phyloP scores from a whole-genome alignment of 768 basidiomycete genomes.

The Leccinum arenicola region DNA sequence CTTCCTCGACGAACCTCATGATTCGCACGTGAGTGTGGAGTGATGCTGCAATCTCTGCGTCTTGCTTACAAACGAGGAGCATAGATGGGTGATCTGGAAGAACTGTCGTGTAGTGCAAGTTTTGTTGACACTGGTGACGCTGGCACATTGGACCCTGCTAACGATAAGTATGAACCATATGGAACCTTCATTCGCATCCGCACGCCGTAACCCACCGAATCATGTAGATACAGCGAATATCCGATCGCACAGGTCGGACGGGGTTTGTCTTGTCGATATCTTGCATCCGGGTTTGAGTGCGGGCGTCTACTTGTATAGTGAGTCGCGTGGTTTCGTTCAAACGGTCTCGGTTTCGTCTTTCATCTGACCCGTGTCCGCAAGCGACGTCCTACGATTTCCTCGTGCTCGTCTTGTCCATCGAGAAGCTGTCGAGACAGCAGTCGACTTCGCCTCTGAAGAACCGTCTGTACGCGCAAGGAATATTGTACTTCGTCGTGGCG shows the following conservation, averaged over 20 bases:
- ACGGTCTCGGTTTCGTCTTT: background rate
- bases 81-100: constrained; percentile 31
- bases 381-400: constrained; percentile 22
- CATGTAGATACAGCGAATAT: constrained; percentile 15
- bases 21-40: constrained; percentile 25
- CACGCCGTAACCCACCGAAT: background rate
- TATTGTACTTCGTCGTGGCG: constrained; percentile 20
- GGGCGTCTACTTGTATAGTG: constrained; percentile 19
- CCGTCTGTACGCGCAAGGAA: constrained; percentile 19
- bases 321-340: background rate
- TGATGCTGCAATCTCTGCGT: background rate
- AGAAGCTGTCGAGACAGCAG: constrained; percentile 13
- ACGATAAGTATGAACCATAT: constrained; percentile 8
- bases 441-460: constrained; percentile 18
- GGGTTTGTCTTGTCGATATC: background rate
- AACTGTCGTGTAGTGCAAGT: constrained; percentile 11
- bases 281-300: constrained; percentile 1
- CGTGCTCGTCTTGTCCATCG: constrained; percentile 16
- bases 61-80: background rate
- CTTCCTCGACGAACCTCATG: constrained; percentile 26
- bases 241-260: background rate
- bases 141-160: constrained; percentile 25
- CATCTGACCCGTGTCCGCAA: constrained; percentile 2
- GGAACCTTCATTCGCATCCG: no score
- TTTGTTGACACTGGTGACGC: constrained; percentile 8